Evolutionary conservation across 495 filamentous ascomycete species (phyloP), one percentile per base, ranked within the genome.

Genomic region (Cercophora samala): DNA sequence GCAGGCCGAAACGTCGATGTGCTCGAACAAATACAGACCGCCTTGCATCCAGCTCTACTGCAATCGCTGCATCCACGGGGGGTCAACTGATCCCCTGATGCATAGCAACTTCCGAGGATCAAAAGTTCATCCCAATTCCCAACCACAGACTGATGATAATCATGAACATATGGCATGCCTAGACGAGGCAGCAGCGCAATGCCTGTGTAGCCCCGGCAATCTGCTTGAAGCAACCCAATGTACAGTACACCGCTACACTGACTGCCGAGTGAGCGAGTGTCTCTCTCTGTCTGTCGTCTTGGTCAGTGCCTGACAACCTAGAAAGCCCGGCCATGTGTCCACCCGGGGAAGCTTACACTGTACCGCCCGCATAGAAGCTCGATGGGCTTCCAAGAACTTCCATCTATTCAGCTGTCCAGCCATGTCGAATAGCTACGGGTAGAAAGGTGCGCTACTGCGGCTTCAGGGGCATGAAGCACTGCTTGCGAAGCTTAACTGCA

Each of bases 21-120:
- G 52, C 15, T n/a, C n/a, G n/a, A n/a, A n/a, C n/a, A n/a, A n/a
- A n/a, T 54, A 13, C 52, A 54, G 52, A 54, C 19, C 52, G 22
- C 53, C 53, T 56, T 56, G 53, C 53, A 56, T 56, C 53, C n/a
- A 23, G 5, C 37, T 46, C 37, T 46, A 9, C 37, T 46, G 37
- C 37, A 46, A 46, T 46, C 37, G 37, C 15, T 56, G 53, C 53
- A 56, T 56, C 3, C n/a, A 56, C 13, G 22, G n/a, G 22, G 53
- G 53, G 53, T 56, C 53, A 56, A 56, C 53, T 56, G 53, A 56
- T 56, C 53, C 17, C 53, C 19, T 19, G 53, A 56, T 56, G 19
- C 53, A 23, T 23, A 6, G 8, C 37, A 46, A 13, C 37, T 46
- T 46, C 2, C 37, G 15, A 46, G 37, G 37, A 13, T 46, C 4